Evolutionary conservation across 2,329 filamentous ascomycete species (phyloP).

Genomic region (Claviceps sp.): DNA sequence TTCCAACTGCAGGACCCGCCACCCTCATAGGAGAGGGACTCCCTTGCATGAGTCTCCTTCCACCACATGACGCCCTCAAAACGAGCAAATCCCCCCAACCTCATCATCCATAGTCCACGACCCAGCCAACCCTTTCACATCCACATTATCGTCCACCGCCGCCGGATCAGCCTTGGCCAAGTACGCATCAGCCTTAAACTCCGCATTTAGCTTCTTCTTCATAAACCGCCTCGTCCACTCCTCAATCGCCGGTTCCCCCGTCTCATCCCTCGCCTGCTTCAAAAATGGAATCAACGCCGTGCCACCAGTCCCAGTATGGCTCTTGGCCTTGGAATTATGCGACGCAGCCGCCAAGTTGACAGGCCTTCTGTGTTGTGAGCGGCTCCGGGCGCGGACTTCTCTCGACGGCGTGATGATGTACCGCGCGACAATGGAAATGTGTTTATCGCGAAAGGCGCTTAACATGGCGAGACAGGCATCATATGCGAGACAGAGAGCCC

Average conservation of each 20-base stretch:
- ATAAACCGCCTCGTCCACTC: slow-evolving; percentile 47
- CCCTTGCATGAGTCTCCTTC: neutral
- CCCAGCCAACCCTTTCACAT: slow-evolving; percentile 58
- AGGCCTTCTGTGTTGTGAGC: slow-evolving; percentile 39
- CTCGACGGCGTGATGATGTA: slow-evolving; percentile 88
- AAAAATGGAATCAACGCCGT: slow-evolving; percentile 90
- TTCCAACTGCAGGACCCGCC: too few relatives aligned
- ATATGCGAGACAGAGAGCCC: slow-evolving; percentile 63
- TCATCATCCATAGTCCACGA: slow-evolving; percentile 82
- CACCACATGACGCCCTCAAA: slow-evolving; percentile 17
- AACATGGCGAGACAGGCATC: slow-evolving; percentile 73
- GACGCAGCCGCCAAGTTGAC: slow-evolving; percentile 52
- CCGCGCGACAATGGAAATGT: slow-evolving; percentile 89
- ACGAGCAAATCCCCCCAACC: slow-evolving; percentile 50
- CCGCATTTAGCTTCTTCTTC: slow-evolving; percentile 34
- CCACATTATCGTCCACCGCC: slow-evolving; percentile 28
- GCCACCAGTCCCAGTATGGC: slow-evolving; percentile 79
- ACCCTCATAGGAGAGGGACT: too few relatives aligned
- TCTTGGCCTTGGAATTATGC: slow-evolving; percentile 34
- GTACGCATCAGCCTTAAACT: slow-evolving; percentile 44
- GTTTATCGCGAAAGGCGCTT: slow-evolving; percentile 68
- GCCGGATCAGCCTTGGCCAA: slow-evolving; percentile 36
- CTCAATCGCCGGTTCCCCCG: slow-evolving; percentile 74
- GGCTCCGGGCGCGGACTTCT: slow-evolving; percentile 52
- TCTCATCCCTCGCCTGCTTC: slow-evolving; percentile 94